Base-by-base conservation (phyloP, 495 filamentous ascomycete genomes). In the Tetracladium setigerum region DNA sequence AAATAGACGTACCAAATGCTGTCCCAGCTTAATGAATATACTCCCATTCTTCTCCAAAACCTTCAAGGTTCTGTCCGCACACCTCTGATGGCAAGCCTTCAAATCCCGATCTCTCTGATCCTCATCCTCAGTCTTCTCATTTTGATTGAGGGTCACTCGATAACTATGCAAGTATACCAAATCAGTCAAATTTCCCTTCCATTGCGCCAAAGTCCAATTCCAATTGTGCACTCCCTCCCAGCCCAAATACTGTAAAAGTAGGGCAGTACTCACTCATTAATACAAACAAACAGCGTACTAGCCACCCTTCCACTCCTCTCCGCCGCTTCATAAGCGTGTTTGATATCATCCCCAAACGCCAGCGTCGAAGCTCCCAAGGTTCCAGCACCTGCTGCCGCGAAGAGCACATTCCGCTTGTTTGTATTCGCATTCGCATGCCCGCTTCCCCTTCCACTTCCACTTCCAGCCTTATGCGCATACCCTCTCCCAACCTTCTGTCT, bases 11-110 rank as follows among this genome's bases (percentile, higher is more conserved):
- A 79, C 77, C 64, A 99, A 66, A 68, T 99, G 92, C 54, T 99
- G 92, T 17, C 92, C 92, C 19, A 99, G 67, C 64, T 99, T 99
- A 59, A 99, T 97, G 56, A 97, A 99, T 56, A 99, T 89, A 5
- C 90, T 95, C 32, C 92, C 92, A 67, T 94, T 97, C 68, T 82
- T 85, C 71, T 99, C 91, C 22, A 99, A 67, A 0, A 92, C 89
- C 31, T 73, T 71, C 14, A 97, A 68, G 10, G 92, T 95, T 45
- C 92, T 81, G 41, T 65, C 57, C 11, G 92, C 94, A 66, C 92
- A 99, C 59, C 92, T 78, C 63, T 91, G 83, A 67, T 99, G 92
- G 61, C 92, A 97, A 56, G 79, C 81, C 53, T 79, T 82, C 39
- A 99, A 72, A n/a, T 81, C 57, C 24, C 62, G 64, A n/a, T 75